A percentile compares a stretch with the other conserved stretches of the same genome.
Conservation (phyloP, 345 rosid genomes). For the Ceriops tagal region DNA sequence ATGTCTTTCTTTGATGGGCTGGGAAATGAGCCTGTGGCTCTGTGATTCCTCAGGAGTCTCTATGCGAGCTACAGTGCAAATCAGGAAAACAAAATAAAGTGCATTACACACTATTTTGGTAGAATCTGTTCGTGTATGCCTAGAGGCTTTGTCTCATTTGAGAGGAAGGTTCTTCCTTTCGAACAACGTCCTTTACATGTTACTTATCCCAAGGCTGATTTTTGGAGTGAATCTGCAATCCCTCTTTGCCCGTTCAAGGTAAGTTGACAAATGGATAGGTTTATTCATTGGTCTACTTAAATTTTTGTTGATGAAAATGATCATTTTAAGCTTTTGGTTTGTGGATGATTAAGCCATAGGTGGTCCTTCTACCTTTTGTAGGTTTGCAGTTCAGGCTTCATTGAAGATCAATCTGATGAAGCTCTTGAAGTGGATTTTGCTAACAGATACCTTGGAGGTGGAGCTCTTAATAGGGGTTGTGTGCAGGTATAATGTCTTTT, state of each 20-base stretch:
- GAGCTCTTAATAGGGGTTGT: conserved; percentile 82
- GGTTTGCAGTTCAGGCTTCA: conserved; percentile 56
- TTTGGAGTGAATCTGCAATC: conserved; percentile 62
- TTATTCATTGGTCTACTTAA: not conserved
- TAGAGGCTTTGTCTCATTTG: conserved; percentile 68
- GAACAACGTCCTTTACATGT: conserved; percentile 20
- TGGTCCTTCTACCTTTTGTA: conserved; percentile 19
- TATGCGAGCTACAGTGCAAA: conserved; percentile 52
- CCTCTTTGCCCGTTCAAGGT: conserved; percentile 80
- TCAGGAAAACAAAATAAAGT: conserved; percentile 76
- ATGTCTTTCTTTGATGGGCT: not conserved
- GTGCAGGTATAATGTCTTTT: conserved; percentile 53
- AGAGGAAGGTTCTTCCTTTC: conserved; percentile 69
- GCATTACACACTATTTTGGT: conserved; percentile 72
- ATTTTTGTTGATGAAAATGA: not conserved
- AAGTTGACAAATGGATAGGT: conserved; percentile 6
- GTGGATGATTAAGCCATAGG: not conserved
- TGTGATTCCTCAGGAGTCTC: conserved; percentile 53
- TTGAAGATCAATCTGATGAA: conserved; percentile 66
- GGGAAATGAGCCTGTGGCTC: conserved; percentile 7
- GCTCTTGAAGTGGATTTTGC: conserved; percentile 93
- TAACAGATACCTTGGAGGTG: conserved; percentile 84
- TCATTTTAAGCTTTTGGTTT: conserved; percentile 6
- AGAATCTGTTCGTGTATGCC: conserved; percentile 64
- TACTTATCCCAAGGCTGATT: conserved; percentile 49